These are phyloP conservation scores for Sporothrix mexicana DNA, from an alignment of 2,329 filamentous ascomycete genomes.

Conservation along the genomic window DNA sequence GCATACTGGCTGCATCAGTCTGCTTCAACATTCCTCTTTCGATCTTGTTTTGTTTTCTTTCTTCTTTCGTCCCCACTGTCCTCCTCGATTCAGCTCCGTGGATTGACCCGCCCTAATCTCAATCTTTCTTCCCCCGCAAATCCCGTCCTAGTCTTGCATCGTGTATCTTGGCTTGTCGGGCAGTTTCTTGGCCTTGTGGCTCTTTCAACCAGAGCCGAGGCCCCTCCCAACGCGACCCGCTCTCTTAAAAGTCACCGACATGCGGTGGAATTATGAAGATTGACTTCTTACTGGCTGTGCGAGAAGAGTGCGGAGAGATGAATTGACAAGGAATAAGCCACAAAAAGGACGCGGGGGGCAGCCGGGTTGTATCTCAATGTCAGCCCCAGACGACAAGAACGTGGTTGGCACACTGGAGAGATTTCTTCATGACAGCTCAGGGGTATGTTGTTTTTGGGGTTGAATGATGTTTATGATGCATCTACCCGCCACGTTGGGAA, in stretches of 20 bases:
- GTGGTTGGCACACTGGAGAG: background rate
- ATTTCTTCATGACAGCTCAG: background rate
- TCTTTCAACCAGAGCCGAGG: slow-evolving; percentile 12
- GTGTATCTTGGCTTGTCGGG: slow-evolving; percentile 4
- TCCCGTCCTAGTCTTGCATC: background rate
- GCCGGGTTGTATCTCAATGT: background rate
- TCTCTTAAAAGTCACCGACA: background rate
- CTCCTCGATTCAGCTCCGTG: background rate
- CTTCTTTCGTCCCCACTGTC: background rate
- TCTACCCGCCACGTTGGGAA: background rate
- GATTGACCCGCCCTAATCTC: background rate
- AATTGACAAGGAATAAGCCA: background rate
- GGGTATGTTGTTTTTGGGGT: too few species aligned
- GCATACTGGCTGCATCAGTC: background rate
- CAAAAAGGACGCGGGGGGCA: background rate
- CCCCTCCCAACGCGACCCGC: background rate
- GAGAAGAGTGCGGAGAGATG: background rate
- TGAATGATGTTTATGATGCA: background rate
- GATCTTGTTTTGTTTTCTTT: background rate
- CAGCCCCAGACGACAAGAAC: background rate
- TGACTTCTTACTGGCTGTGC: background rate
- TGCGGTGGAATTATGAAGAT: background rate
- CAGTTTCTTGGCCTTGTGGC: slow-evolving; percentile 21
- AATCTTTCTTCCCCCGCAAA: background rate
- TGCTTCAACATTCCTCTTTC: background rate